phyloP scores from a whole-genome alignment of 306 rosid species.

The Cicer pinnatifidum region DNA sequence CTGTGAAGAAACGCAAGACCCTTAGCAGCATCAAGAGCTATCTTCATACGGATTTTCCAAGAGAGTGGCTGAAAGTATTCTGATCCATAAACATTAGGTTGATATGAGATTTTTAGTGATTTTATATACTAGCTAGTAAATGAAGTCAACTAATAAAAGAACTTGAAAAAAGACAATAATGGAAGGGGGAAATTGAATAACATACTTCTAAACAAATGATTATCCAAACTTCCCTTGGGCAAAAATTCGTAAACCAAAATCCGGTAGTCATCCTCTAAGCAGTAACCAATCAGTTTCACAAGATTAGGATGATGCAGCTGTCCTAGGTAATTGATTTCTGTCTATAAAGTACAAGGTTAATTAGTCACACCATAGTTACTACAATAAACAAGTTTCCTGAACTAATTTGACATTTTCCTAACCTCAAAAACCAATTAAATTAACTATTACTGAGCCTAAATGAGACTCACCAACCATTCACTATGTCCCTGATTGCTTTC shows the following conservation, averaged over 20 bases:
- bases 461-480: conserved; percentile 92
- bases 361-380: conserved; percentile 29
- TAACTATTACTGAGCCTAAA: conserved; percentile 7
- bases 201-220: conserved; percentile 93
- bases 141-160: conserved; percentile 24
- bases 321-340: conserved; percentile 92
- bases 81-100: conserved; percentile 46
- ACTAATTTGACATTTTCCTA: background rate
- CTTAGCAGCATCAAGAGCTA: conserved; percentile 84
- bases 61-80: conserved; percentile 90
- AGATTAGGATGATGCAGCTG: conserved; percentile 89
- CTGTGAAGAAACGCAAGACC: conserved; percentile 96
- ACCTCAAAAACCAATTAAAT: conserved; percentile 26
- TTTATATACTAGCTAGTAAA: conserved; percentile 7
- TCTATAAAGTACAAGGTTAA: conserved; percentile 53
- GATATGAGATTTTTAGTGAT: conserved; percentile 22
- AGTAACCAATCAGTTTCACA: conserved; percentile 86
- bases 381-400: conserved; percentile 12
- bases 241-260: conserved; percentile 85
- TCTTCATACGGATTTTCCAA: conserved; percentile 82
- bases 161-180: conserved; percentile 3
- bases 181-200: conserved; percentile 32
- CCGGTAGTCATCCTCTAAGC: conserved; percentile 91
- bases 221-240: conserved; percentile 88
- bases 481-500: conserved; percentile 87